Conservation (phyloP, 1,284 basidiomycete genomes). For the Naganishia sp. region DNA sequence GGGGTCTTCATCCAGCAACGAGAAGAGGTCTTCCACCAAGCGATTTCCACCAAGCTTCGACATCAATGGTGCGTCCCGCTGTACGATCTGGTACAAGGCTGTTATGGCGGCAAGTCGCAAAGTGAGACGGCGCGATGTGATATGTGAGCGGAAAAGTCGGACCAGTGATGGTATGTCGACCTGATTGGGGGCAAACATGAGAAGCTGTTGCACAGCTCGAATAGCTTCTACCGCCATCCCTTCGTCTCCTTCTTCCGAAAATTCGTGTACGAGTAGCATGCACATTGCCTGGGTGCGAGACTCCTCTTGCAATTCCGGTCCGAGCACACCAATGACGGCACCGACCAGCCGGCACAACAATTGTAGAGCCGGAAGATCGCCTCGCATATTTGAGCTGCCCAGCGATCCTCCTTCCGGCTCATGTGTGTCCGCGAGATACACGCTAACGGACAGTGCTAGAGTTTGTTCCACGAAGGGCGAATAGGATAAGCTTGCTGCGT, state of each 20-base stretch:
- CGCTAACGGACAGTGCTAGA: conserved; percentile 84
- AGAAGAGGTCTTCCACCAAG: conserved; percentile 91
- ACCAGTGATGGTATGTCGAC: conserved; percentile 78
- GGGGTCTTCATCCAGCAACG: conserved; percentile 90
- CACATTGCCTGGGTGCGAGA: conserved; percentile 76
- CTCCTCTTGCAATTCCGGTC: conserved; percentile 92
- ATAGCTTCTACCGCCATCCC: conserved; percentile 89
- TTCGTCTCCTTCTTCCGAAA: conserved; percentile 82
- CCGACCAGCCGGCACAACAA: conserved; percentile 89
- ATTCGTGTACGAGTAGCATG: conserved; percentile 80
- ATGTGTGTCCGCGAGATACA: conserved; percentile 88
- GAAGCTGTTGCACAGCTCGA: conserved; percentile 91
- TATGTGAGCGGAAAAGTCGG: conserved; percentile 68
- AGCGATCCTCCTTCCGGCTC: conserved; percentile 90
- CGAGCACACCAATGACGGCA: conserved; percentile 88
- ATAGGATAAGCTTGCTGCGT: conserved; percentile 89
- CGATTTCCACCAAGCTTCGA: conserved; percentile 90
- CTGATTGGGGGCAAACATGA: conserved; percentile 88
- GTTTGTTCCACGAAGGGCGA: conserved; percentile 85
- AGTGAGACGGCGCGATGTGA: conserved; percentile 74
- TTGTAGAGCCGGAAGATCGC: conserved; percentile 87
- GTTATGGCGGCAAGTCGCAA: conserved; percentile 93
- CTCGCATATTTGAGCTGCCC: conserved; percentile 79
- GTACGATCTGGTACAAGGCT: conserved; percentile 93
- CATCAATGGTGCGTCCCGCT: conserved; percentile 88